Conservation (phyloP, 2,329 filamentous ascomycete species). For the Leptoxyphium fumago region DNA sequence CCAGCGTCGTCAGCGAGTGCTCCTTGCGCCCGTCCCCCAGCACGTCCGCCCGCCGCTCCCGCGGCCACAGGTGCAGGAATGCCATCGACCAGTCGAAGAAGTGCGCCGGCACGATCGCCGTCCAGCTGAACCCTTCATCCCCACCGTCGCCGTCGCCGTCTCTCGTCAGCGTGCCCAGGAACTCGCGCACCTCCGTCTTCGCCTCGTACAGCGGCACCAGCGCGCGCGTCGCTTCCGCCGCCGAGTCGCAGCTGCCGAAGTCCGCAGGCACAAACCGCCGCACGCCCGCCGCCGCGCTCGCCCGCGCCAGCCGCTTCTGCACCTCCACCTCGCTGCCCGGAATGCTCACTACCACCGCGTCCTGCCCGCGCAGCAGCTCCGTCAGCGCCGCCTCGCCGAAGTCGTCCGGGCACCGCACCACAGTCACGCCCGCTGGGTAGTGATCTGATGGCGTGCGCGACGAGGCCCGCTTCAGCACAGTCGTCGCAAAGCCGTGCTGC, state of each 20-base stretch:
- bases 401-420: constrained; percentile 33
- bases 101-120: constrained; percentile 40
- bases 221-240: constrained; percentile 19
- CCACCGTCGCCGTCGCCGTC: constrained; percentile 17
- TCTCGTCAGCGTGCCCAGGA: constrained; percentile 32
- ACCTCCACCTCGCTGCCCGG: constrained; percentile 26
- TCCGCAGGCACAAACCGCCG: constrained; percentile 49
- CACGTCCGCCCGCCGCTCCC: constrained; percentile 36
- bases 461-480: constrained; percentile 37
- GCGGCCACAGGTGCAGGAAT: constrained; percentile 38
- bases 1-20: constrained; percentile 37
- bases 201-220: constrained; percentile 36
- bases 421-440: constrained; percentile 24
- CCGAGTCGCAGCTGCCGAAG: constrained; percentile 32
- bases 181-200: constrained; percentile 37
- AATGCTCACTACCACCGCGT: constrained; percentile 40
- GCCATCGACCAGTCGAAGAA: constrained; percentile 50
- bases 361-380: constrained; percentile 38
- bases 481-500: constrained; percentile 36
- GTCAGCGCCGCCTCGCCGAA: constrained; percentile 33
- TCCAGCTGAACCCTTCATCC: constrained; percentile 54
- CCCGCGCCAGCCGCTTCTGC: constrained; percentile 42
- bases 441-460: constrained; percentile 23
- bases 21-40: constrained; percentile 41
- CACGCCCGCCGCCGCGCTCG: constrained; percentile 44